Base-by-base conservation (phyloP, 352 stramenopile genomes). In the Pythium guiyangense region DNA sequence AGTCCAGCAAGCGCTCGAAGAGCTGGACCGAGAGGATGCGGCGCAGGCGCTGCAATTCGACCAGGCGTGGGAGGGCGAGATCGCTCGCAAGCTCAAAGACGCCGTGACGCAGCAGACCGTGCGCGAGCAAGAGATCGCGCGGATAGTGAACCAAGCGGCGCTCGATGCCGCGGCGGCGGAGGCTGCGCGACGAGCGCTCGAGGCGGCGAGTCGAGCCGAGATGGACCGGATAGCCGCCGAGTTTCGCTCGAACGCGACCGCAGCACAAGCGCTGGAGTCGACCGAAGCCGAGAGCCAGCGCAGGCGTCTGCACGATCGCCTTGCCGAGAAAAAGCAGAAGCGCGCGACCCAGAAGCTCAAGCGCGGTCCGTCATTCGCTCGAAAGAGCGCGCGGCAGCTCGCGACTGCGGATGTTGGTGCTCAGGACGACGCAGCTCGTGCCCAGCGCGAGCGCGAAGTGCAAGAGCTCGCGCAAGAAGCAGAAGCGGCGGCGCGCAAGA, bases 341-440 rank as follows among this genome's bases (percentile, higher is more conserved):
- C 58, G 67, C 29, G 70, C 75, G 34, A 60, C 62, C 2, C 56
- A 62, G 35, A 54, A 57, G 6, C 57, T 81, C 14, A 49, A 77
- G 45, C 31, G 46, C 57, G n/a, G 49, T 81, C 4, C 64, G 67
- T 39, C 48, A 58, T 15, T 74, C 82, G 56, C 66, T 66, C 14
- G 68, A 77, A 89, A 66, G 76, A 90, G 49, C 67, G 66, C 20
- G 64, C 67, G 2, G 47, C 86, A 40, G 12, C 65, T 26, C 8
- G 26, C 26, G 34, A 20, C 20, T 54, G 25, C 20, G 27, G 17
- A 46, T 4, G 27, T 47, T 27, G 17, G 54, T 2, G 62, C 67
- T 31, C 47, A 52, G 26, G 51, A 44, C 26, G 20, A 68, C 45
- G 73, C 68, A 0, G 71, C 55, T 57, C n/a, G 76, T 9, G 31